phyloP scores from a whole-genome alignment of 2,329 filamentous ascomycete genomes.

The Penicillium sp. region DNA sequence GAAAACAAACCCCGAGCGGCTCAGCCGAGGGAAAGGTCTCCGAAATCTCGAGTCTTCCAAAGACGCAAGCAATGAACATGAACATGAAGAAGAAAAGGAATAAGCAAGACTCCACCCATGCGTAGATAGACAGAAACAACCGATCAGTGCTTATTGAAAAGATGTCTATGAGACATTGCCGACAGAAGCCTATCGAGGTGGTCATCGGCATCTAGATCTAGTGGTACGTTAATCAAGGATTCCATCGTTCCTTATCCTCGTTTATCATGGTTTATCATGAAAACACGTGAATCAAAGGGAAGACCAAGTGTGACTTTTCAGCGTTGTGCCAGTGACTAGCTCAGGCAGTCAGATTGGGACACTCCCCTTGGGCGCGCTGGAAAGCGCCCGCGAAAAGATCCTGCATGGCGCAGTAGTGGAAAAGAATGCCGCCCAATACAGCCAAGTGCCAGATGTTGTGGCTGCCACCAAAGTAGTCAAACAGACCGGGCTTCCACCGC shows the following conservation, averaged over 20 bases:
- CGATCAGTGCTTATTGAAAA: conserved; percentile 4
- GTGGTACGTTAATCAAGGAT: conserved; percentile 1
- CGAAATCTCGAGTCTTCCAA: background rate
- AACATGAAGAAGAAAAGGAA: conserved; percentile 6
- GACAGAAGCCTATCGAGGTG: background rate
- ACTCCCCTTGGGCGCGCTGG: conserved; percentile 57
- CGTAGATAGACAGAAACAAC: conserved; percentile 12
- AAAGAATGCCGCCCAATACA: conserved; percentile 91
- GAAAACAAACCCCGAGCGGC: background rate
- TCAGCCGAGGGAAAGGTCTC: background rate
- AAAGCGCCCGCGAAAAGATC: conserved; percentile 83
- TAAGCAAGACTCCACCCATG: conserved; percentile 23
- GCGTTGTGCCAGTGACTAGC: no score
- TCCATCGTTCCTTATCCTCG: conserved; percentile 1
- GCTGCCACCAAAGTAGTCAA: conserved; percentile 91
- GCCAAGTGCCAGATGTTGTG: conserved; percentile 98
- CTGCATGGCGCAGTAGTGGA: conserved; percentile 95
- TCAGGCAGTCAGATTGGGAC: conserved; percentile 33
- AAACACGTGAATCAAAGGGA: conserved; percentile 5
- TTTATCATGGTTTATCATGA: conserved; percentile 15
- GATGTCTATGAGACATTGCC: conserved; percentile 9
- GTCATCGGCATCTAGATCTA: background rate
- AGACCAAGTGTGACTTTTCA: conserved; percentile 5
- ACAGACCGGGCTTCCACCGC: conserved; percentile 85
- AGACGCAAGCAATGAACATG: conserved; percentile 3